Conservation (phyloP, 345 rosid genomes). For the Aquilaria malaccensis region DNA sequence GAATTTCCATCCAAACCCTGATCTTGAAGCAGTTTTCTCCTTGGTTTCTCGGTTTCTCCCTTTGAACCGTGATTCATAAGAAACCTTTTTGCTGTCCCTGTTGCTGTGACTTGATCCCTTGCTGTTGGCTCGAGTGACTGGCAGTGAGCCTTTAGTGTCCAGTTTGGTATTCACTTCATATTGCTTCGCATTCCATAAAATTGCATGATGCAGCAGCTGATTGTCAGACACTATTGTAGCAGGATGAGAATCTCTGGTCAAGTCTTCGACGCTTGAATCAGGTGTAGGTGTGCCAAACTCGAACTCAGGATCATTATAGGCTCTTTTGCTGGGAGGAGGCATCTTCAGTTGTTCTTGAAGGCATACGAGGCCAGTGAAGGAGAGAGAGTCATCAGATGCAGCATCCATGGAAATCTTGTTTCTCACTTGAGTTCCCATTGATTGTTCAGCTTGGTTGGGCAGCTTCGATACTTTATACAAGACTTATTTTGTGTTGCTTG, state of each 20-base stretch:
- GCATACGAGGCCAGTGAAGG: constrained; percentile 33
- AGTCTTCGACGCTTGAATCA: constrained; percentile 4
- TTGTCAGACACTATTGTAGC: constrained; percentile 9
- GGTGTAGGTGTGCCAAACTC: constrained; percentile 16
- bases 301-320: constrained; percentile 15
- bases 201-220: constrained; percentile 16
- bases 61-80: constrained; percentile 10
- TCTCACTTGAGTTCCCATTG: constrained; percentile 21
- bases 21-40: constrained; percentile 13
- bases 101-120: constrained; percentile 5
- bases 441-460: neutral
- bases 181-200: constrained; percentile 11
- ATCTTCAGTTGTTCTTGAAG: constrained; percentile 29
- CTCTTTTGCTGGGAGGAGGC: constrained; percentile 6
- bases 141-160: constrained; percentile 3
- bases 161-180: constrained; percentile 6
- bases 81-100: neutral
- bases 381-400: constrained; percentile 31
- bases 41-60: constrained; percentile 21
- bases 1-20: constrained; percentile 21
- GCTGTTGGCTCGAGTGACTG: constrained; percentile 8
- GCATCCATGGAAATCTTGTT: constrained; percentile 20
- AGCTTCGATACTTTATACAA: neutral
- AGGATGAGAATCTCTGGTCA: neutral
- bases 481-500: constrained; percentile 4